These are phyloP conservation scores for Lyophyllum shimeji DNA, from an alignment of 768 basidiomycete genomes.

Conservation along the genomic window DNA sequence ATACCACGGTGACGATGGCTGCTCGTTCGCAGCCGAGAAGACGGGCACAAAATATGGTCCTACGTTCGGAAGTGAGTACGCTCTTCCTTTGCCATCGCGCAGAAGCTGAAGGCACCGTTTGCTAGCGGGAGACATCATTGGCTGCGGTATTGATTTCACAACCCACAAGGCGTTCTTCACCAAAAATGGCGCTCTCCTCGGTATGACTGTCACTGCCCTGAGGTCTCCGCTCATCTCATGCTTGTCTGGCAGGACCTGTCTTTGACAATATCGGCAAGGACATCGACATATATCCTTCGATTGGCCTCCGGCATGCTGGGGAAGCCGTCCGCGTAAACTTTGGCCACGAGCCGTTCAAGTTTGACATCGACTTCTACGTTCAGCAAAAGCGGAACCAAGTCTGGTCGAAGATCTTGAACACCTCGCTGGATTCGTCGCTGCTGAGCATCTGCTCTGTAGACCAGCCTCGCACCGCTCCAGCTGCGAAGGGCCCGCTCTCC, in stretches of 20 bases:
- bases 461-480: slow-evolving; percentile 15
- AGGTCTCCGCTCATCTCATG: background rate
- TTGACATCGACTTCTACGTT: slow-evolving; percentile 87
- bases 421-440: slow-evolving; percentile 44
- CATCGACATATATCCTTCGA: slow-evolving; percentile 76
- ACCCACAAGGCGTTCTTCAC: slow-evolving; percentile 83
- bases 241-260: slow-evolving; percentile 50
- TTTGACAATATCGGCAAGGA: slow-evolving; percentile 73
- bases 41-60: slow-evolving; percentile 75
- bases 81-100: background rate
- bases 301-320: slow-evolving; percentile 78
- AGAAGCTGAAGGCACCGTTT: slow-evolving; percentile 9
- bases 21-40: slow-evolving; percentile 71
- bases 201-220: slow-evolving; percentile 30
- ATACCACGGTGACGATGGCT: slow-evolving; percentile 90
- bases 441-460: slow-evolving; percentile 25
- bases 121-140: slow-evolving; percentile 82
- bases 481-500: slow-evolving; percentile 29
- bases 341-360: slow-evolving; percentile 81
- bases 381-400: slow-evolving; percentile 63
- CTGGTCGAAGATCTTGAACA: slow-evolving; percentile 67
- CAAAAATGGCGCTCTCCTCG: slow-evolving; percentile 77
- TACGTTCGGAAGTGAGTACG: slow-evolving; percentile 71
- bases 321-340: slow-evolving; percentile 89
- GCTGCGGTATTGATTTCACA: slow-evolving; percentile 91